These are phyloP conservation scores for Adansonia rubrostipa DNA, from an alignment of 441 rosid species.

Conservation along the genomic window DNA sequence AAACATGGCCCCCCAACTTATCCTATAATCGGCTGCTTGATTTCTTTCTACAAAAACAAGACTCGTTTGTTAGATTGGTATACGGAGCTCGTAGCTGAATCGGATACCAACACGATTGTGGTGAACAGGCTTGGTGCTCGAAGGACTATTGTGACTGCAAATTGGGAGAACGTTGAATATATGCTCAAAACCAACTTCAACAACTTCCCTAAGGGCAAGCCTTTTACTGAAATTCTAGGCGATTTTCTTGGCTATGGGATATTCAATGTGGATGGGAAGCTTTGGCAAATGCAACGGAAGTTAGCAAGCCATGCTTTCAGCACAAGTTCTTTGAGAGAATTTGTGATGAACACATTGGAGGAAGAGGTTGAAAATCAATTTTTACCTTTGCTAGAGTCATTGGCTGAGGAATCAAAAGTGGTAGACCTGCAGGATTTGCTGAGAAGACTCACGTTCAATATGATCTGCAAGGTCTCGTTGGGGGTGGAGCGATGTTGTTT, in stretches of 20 bases:
- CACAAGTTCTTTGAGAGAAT: constrained; percentile 44
- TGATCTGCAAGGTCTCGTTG: constrained; percentile 55
- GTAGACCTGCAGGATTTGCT: constrained; percentile 60
- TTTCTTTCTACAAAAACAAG: constrained; percentile 68
- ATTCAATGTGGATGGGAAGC: constrained; percentile 64
- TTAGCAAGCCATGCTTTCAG: constrained; percentile 59
- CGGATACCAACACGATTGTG: constrained; percentile 61
- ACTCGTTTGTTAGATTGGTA: constrained; percentile 81
- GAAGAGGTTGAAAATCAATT: constrained; percentile 45
- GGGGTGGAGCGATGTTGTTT: constrained; percentile 48
- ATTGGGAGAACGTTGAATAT: constrained; percentile 61
- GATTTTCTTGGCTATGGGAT: constrained; percentile 76
- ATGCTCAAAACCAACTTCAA: constrained; percentile 64
- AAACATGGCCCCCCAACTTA: constrained; percentile 54
- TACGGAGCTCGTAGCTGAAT: constrained; percentile 60
- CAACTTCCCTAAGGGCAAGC: constrained; percentile 71
- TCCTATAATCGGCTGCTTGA: constrained; percentile 74
- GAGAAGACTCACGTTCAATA: constrained; percentile 49
- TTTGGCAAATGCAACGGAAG: constrained; percentile 58
- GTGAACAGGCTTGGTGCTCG: constrained; percentile 64
- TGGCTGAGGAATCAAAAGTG: constrained; percentile 29
- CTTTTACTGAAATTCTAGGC: constrained; percentile 65
- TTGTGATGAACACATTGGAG: constrained; percentile 39
- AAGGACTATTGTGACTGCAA: constrained; percentile 63
- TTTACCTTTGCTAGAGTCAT: constrained; percentile 41